These are phyloP conservation scores for Sedum album DNA, from an alignment of 164 flowering plant genomes.

Conservation along the genomic window DNA sequence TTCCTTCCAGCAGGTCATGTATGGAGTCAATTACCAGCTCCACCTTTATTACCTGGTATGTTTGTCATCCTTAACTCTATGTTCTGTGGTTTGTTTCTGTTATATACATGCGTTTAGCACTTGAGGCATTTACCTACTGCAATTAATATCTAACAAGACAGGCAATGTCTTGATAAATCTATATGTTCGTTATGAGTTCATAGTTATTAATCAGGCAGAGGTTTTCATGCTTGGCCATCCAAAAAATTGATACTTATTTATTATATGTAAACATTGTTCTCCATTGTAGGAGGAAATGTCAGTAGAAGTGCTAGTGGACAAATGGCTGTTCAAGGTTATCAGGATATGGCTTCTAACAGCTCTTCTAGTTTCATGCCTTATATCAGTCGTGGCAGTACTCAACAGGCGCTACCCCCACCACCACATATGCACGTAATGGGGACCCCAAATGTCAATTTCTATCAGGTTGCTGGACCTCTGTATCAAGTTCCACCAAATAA, in stretches of 20 bases:
- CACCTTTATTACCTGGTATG: slow-evolving; percentile 8
- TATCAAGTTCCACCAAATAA: slow-evolving; percentile 1
- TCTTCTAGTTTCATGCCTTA: slow-evolving; percentile 9
- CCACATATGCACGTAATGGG: slow-evolving; percentile 7
- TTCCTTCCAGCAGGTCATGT: neutral
- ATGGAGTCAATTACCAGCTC: slow-evolving; percentile 5
- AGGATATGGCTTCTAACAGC: slow-evolving; percentile 3
- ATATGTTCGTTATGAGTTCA: too few species aligned
- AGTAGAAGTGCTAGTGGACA: slow-evolving; percentile 5
- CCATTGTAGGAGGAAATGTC: neutral
- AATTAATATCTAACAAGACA: neutral
- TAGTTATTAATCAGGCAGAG: too few species aligned
- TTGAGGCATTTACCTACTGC: neutral
- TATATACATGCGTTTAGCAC: neutral
- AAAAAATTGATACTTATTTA: neutral
- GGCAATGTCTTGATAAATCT: too few species aligned
- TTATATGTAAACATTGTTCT: too few species aligned
- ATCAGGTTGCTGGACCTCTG: neutral
- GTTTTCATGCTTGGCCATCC: neutral
- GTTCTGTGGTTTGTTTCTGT: neutral
- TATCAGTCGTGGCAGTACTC: slow-evolving; percentile 3
- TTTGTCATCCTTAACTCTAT: neutral
- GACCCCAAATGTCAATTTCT: slow-evolving; percentile 1
- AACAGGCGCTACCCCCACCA: neutral
- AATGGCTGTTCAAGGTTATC: slow-evolving; percentile 6